Evolutionary conservation across 139 green algal genomes (phyloP), one percentile per base, ranked within the genome.

Genomic region (Chlorella sp.): DNA sequence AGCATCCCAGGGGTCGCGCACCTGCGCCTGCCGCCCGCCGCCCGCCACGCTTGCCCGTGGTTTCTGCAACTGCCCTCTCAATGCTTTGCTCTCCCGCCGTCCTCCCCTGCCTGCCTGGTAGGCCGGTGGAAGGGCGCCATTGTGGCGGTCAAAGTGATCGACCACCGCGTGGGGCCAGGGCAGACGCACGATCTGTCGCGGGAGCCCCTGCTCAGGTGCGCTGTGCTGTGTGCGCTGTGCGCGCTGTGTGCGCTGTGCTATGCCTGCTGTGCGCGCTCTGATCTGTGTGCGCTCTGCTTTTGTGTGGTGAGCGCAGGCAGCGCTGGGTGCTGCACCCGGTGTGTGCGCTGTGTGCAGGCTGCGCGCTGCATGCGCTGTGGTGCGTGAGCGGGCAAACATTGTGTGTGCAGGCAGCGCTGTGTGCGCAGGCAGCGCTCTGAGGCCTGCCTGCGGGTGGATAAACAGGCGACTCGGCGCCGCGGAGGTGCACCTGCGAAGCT

Each of bases 81-180:
- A 28, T 42, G 34, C 75, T 39, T 32, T 42, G 36, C 34, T 42
- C 48, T 57, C 7, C n/a, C 48, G 48, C 48, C 48, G 48, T 9
- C 48, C 48, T 57, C n/a, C n/a, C n/a, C n/a, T n/a, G n/a, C n/a
- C 48, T 57, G 48, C 48, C 48, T 57, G 48, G 83, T 60, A 87
- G 83, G 83, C 83, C 83, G 83, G 15, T 90, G 87, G 87, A 90
- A 84, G 83, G 87, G 87, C 69, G 71, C 87, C 24, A 71, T 86
- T 39, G 87, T 90, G 4, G 79, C 79, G 40, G 88, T 91, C 26
- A 91, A 91, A 81, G 53, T 91, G 32, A 77, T 91, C 4, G 88
- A 88, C 34, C 88, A 88, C 37, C 24, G 77, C 0, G 39, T 91
- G 34, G 28, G 37, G 40, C 39, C 48, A 0, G 88, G 77, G 7